Evolutionary conservation across 2,329 filamentous ascomycete genomes (phyloP), one percentile per base, ranked within the genome.

Genomic region (Xylariaceae sp.): DNA sequence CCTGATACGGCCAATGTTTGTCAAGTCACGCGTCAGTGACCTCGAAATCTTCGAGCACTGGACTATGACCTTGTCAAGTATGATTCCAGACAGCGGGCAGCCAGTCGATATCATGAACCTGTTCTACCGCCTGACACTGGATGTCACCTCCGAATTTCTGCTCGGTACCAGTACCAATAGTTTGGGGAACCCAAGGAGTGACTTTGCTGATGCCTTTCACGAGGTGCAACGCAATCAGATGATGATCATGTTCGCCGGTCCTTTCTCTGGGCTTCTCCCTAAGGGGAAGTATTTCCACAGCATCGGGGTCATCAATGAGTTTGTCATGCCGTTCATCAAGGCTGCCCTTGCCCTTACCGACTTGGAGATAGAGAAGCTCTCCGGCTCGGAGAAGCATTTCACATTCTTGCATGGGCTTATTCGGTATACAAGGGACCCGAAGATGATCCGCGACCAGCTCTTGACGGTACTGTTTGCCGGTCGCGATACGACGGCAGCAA

Each of bases 381-480:
- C 77, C 34, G 85, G 81, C 52, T 76, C 76, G 2, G 82, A 83
- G 55, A 70, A 76, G 53, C 71, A 73, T 36, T 85, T 87, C 54
- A 89, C 83, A 1, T 89, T 91, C 64, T 73, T 90, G 15, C 83
- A 90, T 58, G 83, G 83, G 39, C 75, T 91, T 9, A 85, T 84
- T 13, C 72, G 73, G 12, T 83, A 81, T 61, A 90, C 86, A 0
- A 76, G 82, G 12, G 69, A 77, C 41, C 65, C 67, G 1, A 72
- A 72, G 26, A 72, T 84, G 11, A 74, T 91, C 19, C 81, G 87
- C n/a, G 85, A 90, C 61, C 85, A 90, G 58, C 71, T 43, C 33
- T 78, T 88, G 37, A 79, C 81, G 8, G 74, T 90, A 9, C 73
- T 91, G 2, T 71, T 89, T 9, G 85, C 85, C 3, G 85, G 83